These are phyloP conservation scores for Copromyces sp. DNA, from an alignment of 495 filamentous ascomycete genomes.

Conservation along the genomic window DNA sequence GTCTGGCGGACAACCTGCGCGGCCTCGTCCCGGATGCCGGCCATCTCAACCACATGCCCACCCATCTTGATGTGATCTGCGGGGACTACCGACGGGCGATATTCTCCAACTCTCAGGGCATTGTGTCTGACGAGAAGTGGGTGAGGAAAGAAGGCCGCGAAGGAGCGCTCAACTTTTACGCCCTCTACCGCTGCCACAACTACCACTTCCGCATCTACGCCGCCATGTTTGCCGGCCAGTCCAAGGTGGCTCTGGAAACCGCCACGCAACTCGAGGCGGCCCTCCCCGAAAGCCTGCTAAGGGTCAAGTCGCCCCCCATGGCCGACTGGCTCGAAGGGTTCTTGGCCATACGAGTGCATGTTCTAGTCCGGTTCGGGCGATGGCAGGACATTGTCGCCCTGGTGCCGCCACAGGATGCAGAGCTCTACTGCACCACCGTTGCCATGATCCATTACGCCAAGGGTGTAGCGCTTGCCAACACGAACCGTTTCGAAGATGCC, in stretches of 20 bases:
- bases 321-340: slow-evolving; percentile 65
- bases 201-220: slow-evolving; percentile 61
- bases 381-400: slow-evolving; percentile 50
- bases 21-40: slow-evolving; percentile 55
- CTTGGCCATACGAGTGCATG: slow-evolving; percentile 50
- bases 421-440: slow-evolving; percentile 51
- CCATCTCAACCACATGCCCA: slow-evolving; percentile 66
- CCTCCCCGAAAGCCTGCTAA: slow-evolving; percentile 50
- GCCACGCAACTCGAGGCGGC: slow-evolving; percentile 39
- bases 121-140: slow-evolving; percentile 51
- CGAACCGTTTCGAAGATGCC: slow-evolving; percentile 36
- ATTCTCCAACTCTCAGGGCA: slow-evolving; percentile 51
- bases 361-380: slow-evolving; percentile 53
- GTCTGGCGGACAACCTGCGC: slow-evolving; percentile 47
- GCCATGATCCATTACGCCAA: slow-evolving; percentile 57
- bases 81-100: slow-evolving; percentile 57
- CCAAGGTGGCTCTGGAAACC: slow-evolving; percentile 44
- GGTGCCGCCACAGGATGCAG: slow-evolving; percentile 36
- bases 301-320: slow-evolving; percentile 54
- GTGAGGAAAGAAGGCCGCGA: slow-evolving; percentile 26
- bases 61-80: slow-evolving; percentile 55
- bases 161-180: slow-evolving; percentile 53
- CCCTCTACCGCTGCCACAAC: slow-evolving; percentile 55
- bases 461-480: slow-evolving; percentile 51
- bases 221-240: slow-evolving; percentile 59